These are phyloP conservation scores for Neoboletus subvelutipes DNA, from an alignment of 768 basidiomycete species.

Conservation along the genomic window DNA sequence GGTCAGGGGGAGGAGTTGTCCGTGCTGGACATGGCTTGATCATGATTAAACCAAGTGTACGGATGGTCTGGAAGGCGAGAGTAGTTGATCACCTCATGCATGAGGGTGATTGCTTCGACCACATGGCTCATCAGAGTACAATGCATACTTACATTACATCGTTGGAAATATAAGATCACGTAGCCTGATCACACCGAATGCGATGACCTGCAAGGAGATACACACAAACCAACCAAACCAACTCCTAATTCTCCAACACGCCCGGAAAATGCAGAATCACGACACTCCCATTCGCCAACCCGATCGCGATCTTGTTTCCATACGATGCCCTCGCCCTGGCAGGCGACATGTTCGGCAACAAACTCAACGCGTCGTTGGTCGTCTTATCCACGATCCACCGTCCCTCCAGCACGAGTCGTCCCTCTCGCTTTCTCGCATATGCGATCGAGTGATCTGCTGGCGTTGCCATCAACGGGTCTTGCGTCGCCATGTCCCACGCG, in stretches of 20 bases:
- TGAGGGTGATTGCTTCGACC: background rate
- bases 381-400: constrained; percentile 26
- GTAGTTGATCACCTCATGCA: too few species aligned
- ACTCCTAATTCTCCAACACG: background rate
- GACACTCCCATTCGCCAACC: constrained; percentile 30
- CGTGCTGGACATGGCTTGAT: too few species aligned
- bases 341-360: constrained; percentile 32
- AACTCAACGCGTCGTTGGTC: constrained; percentile 12
- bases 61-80: too few species aligned
- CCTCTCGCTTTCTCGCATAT: constrained; percentile 4
- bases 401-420: constrained; percentile 17
- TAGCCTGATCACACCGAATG: too few species aligned
- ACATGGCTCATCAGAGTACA: background rate
- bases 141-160: background rate
- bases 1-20: too few species aligned
- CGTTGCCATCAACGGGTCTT: constrained; percentile 17
- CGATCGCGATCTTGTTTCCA: constrained; percentile 25
- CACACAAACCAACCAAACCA: too few species aligned
- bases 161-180: too few species aligned
- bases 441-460: constrained; percentile 19
- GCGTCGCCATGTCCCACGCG: constrained; percentile 28
- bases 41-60: too few species aligned
- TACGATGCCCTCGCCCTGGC: constrained; percentile 23
- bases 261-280: constrained; percentile 28
- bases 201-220: too few species aligned